Conservation (phyloP, 257 asterid species). For the Mitragyna speciosa region DNA sequence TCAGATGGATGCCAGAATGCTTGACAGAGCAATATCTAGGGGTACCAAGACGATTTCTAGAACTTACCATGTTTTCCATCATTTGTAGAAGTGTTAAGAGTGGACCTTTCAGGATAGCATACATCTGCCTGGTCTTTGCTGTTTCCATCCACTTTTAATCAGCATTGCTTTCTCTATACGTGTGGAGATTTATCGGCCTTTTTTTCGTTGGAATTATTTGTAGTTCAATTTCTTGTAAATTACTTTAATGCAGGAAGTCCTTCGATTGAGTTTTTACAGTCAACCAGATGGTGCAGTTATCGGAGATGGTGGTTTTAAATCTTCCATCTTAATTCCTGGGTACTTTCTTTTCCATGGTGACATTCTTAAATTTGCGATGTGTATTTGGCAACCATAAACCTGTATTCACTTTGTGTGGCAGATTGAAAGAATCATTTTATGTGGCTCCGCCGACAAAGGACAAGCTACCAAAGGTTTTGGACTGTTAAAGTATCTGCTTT, state of each 20-base stretch:
- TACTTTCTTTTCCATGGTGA: slow-evolving; percentile 23
- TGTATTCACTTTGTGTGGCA: slow-evolving; percentile 32
- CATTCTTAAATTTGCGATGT: slow-evolving; percentile 9
- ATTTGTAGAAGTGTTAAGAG: background rate
- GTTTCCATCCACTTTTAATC: background rate
- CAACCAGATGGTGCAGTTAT: slow-evolving; percentile 94
- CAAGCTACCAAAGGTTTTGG: slow-evolving; percentile 86
- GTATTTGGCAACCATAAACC: background rate
- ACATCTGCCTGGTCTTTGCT: background rate
- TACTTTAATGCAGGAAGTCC: slow-evolving; percentile 48
- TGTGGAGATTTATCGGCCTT: background rate
- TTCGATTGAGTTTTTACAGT: slow-evolving; percentile 72
- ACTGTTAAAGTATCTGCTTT: slow-evolving; percentile 1
- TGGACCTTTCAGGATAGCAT: background rate
- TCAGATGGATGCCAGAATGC: background rate
- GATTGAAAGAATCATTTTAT: slow-evolving; percentile 83
- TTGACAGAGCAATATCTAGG: background rate
- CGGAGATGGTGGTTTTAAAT: slow-evolving; percentile 67
- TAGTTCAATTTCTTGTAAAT: slow-evolving; percentile 10
- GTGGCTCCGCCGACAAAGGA: slow-evolving; percentile 88
- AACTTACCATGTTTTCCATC: background rate
- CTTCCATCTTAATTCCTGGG: slow-evolving; percentile 89
- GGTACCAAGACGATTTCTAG: background rate
- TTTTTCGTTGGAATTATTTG: background rate
- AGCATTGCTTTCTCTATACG: too few relatives aligned